Evolutionary conservation across 768 basidiomycete genomes (phyloP), one percentile per base, ranked within the genome.

Genomic region (Guyanaporus albipodus): DNA sequence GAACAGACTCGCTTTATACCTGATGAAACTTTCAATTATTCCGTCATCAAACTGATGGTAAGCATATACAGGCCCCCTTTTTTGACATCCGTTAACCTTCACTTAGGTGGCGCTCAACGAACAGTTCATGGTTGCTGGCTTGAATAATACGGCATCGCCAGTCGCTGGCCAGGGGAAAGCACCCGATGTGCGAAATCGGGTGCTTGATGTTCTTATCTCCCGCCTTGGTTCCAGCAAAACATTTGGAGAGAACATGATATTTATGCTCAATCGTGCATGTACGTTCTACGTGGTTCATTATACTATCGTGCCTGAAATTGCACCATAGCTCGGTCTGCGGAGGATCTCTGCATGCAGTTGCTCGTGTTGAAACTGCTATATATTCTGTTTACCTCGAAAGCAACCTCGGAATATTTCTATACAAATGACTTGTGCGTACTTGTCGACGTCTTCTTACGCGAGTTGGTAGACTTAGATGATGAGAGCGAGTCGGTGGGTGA

Each of bases 201-300:
- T 99, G 2, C 67, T 98, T 42, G 74, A 80, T 18, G 83, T 95
- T 0, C 73, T 99, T 19, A 85, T 90, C 73, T 74, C 85, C n/a
- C 81, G 93, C 17, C 67, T 90, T 22, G 84, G 87, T 4, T 81
- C 80, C n/a, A 89, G 83, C 67, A 90, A 89, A 72, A 96, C 96
- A 1, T 96, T 99, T 60, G 93, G 94, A 4, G 94, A 93, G 70
- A 99, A 98, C 63, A 80, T 99, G 76, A 97, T 99, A 46, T 99
- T 97, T 67, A 99, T 99, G 88, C 73, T 99, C 36, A 98, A 99
- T 60, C 83, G 96, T 49, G 88, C 94, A 36, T 78, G 93, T 94
- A 60, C 57, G 88, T 75, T 11, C 29, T 28, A 15, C 29, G n/a
- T 44, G 15, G 7, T 6, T 15, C n/a, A 8, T 41, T 26, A 36